These are phyloP conservation scores for Candida mesenterica DNA, from an alignment of 1,139 yeast genomes.

Conservation along the genomic window DNA sequence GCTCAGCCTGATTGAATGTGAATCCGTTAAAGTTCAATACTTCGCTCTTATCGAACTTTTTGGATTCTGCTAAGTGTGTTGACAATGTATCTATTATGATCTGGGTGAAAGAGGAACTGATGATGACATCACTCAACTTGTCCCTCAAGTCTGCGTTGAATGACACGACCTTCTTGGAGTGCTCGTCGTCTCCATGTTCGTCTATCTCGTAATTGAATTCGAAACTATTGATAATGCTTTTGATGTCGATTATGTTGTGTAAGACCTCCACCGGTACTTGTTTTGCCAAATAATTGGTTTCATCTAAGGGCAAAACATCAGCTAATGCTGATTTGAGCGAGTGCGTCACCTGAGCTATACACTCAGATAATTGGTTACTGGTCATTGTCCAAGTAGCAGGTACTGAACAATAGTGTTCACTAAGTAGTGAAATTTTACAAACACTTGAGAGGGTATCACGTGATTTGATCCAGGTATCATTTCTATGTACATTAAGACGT, in stretches of 20 bases:
- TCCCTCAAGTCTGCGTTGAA: slow-evolving; percentile 21
- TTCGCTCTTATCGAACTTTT: too few relatives aligned
- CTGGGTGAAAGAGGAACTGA: slow-evolving; percentile 21
- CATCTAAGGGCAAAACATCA: slow-evolving; percentile 2
- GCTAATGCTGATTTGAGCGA: not conserved
- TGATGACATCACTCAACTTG: slow-evolving; percentile 18
- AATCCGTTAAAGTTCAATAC: too few relatives aligned
- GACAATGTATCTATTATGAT: slow-evolving; percentile 12
- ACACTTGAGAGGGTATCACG: too few relatives aligned
- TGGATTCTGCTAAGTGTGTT: slow-evolving; percentile 1
- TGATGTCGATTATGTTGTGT: slow-evolving; percentile 4
- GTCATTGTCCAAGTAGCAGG: too few relatives aligned
- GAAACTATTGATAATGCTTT: slow-evolving; percentile 4
- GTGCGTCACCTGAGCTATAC: not conserved
- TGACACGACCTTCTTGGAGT: slow-evolving; percentile 12
- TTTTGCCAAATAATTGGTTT: slow-evolving; percentile 4
- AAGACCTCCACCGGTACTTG: slow-evolving; percentile 4
- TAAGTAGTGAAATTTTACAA: too few relatives aligned
- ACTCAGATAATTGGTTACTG: not conserved
- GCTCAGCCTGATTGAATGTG: not conserved
- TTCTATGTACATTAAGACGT: not conserved
- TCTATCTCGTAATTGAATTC: slow-evolving; percentile 10
- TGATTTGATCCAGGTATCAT: too few relatives aligned
- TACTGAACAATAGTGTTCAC: too few relatives aligned
- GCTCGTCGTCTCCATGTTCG: slow-evolving; percentile 8